phyloP scores from a whole-genome alignment of 1,139 yeast species.

The Pichia sp. region DNA sequence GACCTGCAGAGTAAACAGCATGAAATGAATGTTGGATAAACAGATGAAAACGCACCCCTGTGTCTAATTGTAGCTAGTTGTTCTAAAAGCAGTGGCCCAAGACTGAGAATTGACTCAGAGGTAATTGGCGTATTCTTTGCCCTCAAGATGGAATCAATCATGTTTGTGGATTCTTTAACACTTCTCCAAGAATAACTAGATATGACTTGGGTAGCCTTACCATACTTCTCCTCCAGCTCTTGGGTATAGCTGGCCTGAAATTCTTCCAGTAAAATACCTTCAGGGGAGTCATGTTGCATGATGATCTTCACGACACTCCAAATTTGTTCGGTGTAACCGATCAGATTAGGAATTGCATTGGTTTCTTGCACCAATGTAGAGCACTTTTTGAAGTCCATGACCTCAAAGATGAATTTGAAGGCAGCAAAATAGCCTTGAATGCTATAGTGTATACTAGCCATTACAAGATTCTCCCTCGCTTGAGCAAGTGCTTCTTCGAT shows the following conservation, averaged over 20 bases:
- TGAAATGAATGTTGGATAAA: constrained; percentile 68
- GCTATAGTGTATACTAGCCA: constrained; percentile 39
- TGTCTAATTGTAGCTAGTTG: constrained; percentile 76
- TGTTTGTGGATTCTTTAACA: constrained; percentile 63
- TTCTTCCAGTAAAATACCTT: constrained; percentile 46
- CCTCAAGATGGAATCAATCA: constrained; percentile 40
- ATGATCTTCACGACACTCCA: constrained; percentile 53
- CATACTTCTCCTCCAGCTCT: constrained; percentile 33
- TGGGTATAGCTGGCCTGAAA: constrained; percentile 31
- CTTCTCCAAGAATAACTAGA: constrained; percentile 78
- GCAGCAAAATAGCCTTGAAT: constrained; percentile 66
- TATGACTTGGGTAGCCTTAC: constrained; percentile 56
- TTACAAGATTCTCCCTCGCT: constrained; percentile 30
- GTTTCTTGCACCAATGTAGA: background rate
- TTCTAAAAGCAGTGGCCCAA: constrained; percentile 50
- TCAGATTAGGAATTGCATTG: constrained; percentile 14
- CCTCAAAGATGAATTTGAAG: constrained; percentile 41
- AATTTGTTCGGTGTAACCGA: constrained; percentile 27
- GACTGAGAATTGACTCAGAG: constrained; percentile 13
- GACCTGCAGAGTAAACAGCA: constrained; percentile 48
- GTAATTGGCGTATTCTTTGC: constrained; percentile 25
- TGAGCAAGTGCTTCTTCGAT: constrained; percentile 26
- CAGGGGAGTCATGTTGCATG: constrained; percentile 64
- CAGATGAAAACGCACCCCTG: constrained; percentile 86
- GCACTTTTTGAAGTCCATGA: constrained; percentile 21